These are phyloP conservation scores for Talaromyces verruculosus DNA, from an alignment of 2,329 filamentous ascomycete genomes.

Conservation along the genomic window DNA sequence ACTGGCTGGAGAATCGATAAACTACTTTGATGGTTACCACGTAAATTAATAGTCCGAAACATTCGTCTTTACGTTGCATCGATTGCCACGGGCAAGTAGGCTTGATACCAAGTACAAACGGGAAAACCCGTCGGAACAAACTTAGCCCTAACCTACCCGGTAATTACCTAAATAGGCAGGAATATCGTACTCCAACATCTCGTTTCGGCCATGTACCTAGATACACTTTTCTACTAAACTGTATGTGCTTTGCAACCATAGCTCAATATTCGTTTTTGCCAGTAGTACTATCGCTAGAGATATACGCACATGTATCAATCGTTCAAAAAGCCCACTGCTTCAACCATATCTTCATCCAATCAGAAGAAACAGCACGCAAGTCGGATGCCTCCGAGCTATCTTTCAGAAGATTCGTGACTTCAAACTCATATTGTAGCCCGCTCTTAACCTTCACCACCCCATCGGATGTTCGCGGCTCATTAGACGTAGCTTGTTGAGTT, in stretches of 20 bases:
- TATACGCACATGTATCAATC: neutral
- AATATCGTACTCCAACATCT: neutral
- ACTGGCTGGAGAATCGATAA: neutral
- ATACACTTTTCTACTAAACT: too few relatives aligned
- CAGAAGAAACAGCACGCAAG: slow-evolving; percentile 13
- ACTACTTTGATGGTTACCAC: neutral
- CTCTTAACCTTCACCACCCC: neutral
- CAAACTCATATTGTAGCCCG: neutral
- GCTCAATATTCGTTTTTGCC: too few relatives aligned
- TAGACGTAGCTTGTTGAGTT: neutral
- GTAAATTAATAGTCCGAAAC: neutral
- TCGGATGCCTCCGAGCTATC: slow-evolving; percentile 19
- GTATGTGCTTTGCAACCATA: too few relatives aligned
- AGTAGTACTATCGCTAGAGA: neutral
- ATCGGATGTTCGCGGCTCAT: neutral
- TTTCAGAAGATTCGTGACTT: slow-evolving; percentile 18
- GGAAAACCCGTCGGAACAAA: neutral
- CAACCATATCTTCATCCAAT: slow-evolving; percentile 22
- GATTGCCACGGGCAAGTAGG: neutral
- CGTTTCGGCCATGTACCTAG: neutral
- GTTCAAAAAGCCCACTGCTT: slow-evolving; percentile 21
- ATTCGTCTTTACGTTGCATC: neutral
- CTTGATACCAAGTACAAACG: neutral
- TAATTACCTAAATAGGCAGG: slow-evolving; percentile 7
- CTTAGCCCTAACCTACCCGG: slow-evolving; percentile 2